Evolutionary conservation across 805 yeast genomes (phyloP).

Genomic region (Priceomyces melissophilus): DNA sequence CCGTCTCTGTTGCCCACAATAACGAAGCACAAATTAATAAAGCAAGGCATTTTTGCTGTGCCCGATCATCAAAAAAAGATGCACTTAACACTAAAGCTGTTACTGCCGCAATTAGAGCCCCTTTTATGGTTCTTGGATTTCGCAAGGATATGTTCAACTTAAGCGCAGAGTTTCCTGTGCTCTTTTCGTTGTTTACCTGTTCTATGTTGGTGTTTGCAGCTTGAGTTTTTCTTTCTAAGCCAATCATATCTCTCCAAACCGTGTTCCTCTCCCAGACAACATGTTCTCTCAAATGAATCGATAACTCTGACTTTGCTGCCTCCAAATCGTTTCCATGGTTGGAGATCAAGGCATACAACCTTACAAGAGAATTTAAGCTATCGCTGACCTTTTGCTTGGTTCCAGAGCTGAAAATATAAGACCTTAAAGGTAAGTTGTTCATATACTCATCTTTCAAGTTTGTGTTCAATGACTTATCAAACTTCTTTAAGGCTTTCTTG

Average conservation of each 20-base stretch:
- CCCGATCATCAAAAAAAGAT: conserved; percentile 31
- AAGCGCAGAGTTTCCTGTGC: conserved; percentile 2
- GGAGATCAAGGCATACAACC: conserved; percentile 37
- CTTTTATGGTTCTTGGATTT: conserved; percentile 39
- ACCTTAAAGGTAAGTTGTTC: conserved; percentile 41
- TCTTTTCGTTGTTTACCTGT: conserved; percentile 15
- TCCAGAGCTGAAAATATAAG: conserved; percentile 36
- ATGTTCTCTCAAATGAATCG: conserved; percentile 53
- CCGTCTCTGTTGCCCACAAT: conserved; percentile 93
- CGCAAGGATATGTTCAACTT: conserved; percentile 23
- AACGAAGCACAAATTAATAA: conserved; percentile 76
- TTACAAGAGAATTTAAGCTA: conserved; percentile 28
- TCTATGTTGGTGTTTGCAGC: conserved; percentile 47
- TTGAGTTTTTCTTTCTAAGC: conserved; percentile 75
- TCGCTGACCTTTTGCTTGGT: conserved; percentile 30
- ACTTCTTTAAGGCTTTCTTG: conserved; percentile 51
- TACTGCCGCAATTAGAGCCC: conserved; percentile 44
- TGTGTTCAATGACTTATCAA: conserved; percentile 49
- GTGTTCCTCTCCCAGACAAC: conserved; percentile 56
- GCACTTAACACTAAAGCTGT: conserved; percentile 38
- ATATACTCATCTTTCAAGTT: conserved; percentile 41
- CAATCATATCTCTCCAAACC: conserved; percentile 56
- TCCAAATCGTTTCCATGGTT: conserved; percentile 40
- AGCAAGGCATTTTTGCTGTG: conserved; percentile 60
- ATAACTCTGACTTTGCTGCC: conserved; percentile 50